phyloP scores from a whole-genome alignment of 148 eudicot species.

The Pharnaceum exiguum region DNA sequence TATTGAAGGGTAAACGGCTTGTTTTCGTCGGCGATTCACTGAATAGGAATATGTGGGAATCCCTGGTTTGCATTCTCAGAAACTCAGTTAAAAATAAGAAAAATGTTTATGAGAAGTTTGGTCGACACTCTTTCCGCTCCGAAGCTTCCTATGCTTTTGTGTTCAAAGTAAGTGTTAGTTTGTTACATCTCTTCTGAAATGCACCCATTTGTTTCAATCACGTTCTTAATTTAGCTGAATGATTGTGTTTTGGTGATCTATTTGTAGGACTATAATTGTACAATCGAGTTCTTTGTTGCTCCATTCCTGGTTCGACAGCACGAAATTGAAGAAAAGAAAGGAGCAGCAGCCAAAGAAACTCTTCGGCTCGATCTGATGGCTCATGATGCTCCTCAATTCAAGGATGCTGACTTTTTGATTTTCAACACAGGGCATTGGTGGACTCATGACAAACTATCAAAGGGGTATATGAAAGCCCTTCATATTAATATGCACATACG shows the following conservation, averaged over 20 bases:
- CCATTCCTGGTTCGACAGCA: slow-evolving; percentile 91
- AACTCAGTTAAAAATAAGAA: slow-evolving; percentile 58
- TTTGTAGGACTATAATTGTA: slow-evolving; percentile 64
- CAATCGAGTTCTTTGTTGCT: slow-evolving; percentile 81
- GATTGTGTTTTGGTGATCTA: not conserved
- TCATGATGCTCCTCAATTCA: slow-evolving; percentile 47
- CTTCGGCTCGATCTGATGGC: slow-evolving; percentile 75
- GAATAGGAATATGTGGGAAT: slow-evolving; percentile 98
- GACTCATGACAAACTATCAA: slow-evolving; percentile 88
- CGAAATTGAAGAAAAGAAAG: slow-evolving; percentile 53
- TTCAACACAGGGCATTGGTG: slow-evolving; percentile 99
- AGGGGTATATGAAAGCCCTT: slow-evolving; percentile 75
- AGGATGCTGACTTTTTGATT: slow-evolving; percentile 61
- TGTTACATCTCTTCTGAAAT: not conserved
- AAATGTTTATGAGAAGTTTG: slow-evolving; percentile 78
- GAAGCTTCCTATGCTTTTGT: slow-evolving; percentile 85
- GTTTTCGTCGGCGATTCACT: slow-evolving; percentile 95
- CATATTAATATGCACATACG: no score
- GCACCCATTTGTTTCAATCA: not conserved
- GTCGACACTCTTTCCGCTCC: slow-evolving; percentile 55
- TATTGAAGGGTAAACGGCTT: slow-evolving; percentile 75
- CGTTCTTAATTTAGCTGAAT: not conserved
- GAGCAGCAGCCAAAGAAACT: slow-evolving; percentile 61
- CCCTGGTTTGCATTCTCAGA: slow-evolving; percentile 76
- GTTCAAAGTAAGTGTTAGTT: slow-evolving; percentile 49